Conservation (phyloP, 1,284 basidiomycete genomes). For the Ustanciosporium gigantosporum region DNA sequence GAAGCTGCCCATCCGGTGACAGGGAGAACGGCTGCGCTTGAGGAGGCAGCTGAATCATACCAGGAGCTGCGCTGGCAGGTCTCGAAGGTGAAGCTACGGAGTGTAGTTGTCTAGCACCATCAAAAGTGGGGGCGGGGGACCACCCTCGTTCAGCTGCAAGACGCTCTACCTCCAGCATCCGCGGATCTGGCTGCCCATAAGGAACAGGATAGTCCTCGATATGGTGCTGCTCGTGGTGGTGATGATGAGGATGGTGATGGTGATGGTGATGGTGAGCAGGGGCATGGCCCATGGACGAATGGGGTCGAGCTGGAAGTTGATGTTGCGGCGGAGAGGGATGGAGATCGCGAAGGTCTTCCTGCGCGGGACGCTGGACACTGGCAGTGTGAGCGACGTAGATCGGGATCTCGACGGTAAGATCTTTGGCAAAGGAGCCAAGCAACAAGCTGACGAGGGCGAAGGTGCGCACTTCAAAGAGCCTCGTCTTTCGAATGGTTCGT, state of each 20-base stretch:
- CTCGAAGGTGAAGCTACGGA: constrained; percentile 8
- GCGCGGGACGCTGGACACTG: constrained; percentile 27
- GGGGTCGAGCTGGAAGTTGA: constrained; percentile 17
- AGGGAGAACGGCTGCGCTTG: constrained; percentile 27
- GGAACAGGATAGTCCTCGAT: constrained; percentile 4
- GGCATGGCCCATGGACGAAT: constrained; percentile 25
- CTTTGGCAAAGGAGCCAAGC: constrained; percentile 54
- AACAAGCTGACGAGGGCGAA: constrained; percentile 41
- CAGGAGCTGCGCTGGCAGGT: constrained; percentile 37
- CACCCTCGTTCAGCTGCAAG: constrained; percentile 46
- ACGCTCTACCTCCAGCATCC: constrained; percentile 33
- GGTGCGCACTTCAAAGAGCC: constrained; percentile 47
- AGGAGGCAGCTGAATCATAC: constrained; percentile 31
- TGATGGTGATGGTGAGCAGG: constrained; percentile 4
- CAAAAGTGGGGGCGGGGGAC: constrained; percentile 43
- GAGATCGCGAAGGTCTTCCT: constrained; percentile 2
- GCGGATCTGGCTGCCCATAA: constrained; percentile 4
- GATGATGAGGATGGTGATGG: constrained; percentile 4
- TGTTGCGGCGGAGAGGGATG: constrained; percentile 6
- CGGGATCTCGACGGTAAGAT: constrained; percentile 49
- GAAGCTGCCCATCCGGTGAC: constrained; percentile 13
- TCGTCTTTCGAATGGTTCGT: constrained; percentile 50
- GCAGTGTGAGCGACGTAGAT: constrained; percentile 49
- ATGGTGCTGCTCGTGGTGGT: constrained; percentile 6
- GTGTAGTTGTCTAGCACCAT: background rate